Conservation (phyloP, 805 yeast species). For the Cyberlindnera xishuangbannaensis region DNA sequence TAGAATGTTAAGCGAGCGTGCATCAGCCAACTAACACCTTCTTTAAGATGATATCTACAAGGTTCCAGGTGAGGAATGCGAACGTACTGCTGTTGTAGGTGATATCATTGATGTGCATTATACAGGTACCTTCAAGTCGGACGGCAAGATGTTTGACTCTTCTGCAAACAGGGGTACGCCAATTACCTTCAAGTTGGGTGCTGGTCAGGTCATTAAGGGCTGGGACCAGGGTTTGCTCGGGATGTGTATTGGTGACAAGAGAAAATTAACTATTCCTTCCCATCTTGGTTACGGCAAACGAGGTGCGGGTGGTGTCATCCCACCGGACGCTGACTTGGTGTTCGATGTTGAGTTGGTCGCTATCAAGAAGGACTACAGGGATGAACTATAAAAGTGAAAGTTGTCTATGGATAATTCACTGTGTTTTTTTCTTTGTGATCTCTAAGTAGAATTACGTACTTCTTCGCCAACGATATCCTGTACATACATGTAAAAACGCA, state of each 20-base stretch:
- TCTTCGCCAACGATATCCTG: too few relatives aligned
- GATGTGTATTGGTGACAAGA: conserved; percentile 80
- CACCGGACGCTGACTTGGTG: conserved; percentile 68
- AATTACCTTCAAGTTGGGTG: conserved; percentile 65
- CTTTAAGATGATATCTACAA: conserved; percentile 38
- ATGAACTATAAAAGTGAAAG: conserved; percentile 13
- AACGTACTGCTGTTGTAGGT: conserved; percentile 52
- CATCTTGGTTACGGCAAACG: conserved; percentile 69
- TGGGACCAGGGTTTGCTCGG: conserved; percentile 85
- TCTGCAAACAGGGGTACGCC: conserved; percentile 63
- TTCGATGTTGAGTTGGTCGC: conserved; percentile 63
- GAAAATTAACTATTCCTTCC: conserved; percentile 76
- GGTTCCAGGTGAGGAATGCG: conserved; percentile 48
- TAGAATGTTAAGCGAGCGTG: too few relatives aligned
- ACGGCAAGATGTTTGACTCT: conserved; percentile 72
- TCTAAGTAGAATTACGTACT: too few relatives aligned
- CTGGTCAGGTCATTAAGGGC: conserved; percentile 76
- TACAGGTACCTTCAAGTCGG: conserved; percentile 55
- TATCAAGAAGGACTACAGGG: conserved; percentile 36
- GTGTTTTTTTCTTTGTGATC: too few relatives aligned
- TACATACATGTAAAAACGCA: too few relatives aligned
- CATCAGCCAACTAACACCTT: not conserved
- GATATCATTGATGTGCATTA: conserved; percentile 75
- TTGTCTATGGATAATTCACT: too few relatives aligned
- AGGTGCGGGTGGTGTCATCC: conserved; percentile 75